Conservation (phyloP, 1,284 basidiomycete genomes). For the Inonotus obliquus region DNA sequence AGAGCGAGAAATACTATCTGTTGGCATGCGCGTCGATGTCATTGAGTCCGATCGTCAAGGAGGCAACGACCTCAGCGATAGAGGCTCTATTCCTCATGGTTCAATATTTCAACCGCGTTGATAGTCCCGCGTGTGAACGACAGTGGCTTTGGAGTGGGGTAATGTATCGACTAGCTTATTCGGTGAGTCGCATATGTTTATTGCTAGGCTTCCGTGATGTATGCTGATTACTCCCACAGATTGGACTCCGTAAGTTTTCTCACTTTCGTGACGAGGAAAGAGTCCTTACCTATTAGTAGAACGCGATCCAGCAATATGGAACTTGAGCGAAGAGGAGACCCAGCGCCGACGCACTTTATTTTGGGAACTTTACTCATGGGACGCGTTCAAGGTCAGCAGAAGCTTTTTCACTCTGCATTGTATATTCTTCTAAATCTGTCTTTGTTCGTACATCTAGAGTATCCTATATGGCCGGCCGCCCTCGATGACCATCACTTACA, state of each 20-base stretch:
- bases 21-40: slow-evolving; percentile 43
- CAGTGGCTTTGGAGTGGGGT: slow-evolving; percentile 46
- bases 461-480: slow-evolving; percentile 45
- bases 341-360: slow-evolving; percentile 46
- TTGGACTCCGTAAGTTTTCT: slow-evolving; percentile 45
- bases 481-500: slow-evolving; percentile 39
- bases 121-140: slow-evolving; percentile 39
- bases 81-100: slow-evolving; percentile 45
- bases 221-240: slow-evolving; percentile 26
- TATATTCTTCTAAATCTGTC: neutral
- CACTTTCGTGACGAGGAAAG: neutral
- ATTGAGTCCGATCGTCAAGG: slow-evolving; percentile 38
- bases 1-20: slow-evolving; percentile 38
- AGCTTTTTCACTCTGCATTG: neutral
- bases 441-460: slow-evolving; percentile 29
- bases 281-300: slow-evolving; percentile 32
- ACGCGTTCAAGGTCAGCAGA: slow-evolving; percentile 42
- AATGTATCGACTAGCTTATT: slow-evolving; percentile 38
- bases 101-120: slow-evolving; percentile 40
- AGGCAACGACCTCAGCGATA: slow-evolving; percentile 41
- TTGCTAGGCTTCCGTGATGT: neutral
- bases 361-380: slow-evolving; percentile 52
- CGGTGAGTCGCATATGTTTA: slow-evolving; percentile 31
- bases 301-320: slow-evolving; percentile 49
- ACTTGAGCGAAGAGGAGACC: slow-evolving; percentile 41